These are phyloP conservation scores for Barnettozyma botsteinii DNA, from an alignment of 805 yeast species.

Conservation along the genomic window DNA sequence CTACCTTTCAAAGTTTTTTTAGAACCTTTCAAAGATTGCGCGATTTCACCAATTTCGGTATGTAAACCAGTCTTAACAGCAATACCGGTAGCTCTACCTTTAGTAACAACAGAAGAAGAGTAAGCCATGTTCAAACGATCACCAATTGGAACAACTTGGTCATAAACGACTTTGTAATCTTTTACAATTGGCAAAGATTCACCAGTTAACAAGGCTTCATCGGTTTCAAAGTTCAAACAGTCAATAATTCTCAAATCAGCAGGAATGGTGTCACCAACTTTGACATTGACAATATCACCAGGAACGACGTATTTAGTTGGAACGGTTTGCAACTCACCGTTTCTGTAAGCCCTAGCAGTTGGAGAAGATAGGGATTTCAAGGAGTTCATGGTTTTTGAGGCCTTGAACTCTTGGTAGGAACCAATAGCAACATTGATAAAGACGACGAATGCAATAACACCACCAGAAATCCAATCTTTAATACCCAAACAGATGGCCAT, in stretches of 20 bases:
- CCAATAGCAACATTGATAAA: conserved; percentile 61
- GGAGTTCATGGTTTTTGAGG: conserved; percentile 77
- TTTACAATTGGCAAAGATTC: conserved; percentile 63
- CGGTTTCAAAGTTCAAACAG: conserved; percentile 61
- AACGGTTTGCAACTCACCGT: conserved; percentile 50
- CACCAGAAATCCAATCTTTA: conserved; percentile 77
- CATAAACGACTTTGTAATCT: conserved; percentile 37
- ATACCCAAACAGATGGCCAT: conserved; percentile 69
- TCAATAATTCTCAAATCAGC: conserved; percentile 62
- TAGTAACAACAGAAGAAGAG: conserved; percentile 62
- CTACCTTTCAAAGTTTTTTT: conserved; percentile 38
- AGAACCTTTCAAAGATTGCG: conserved; percentile 46
- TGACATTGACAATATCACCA: conserved; percentile 59
- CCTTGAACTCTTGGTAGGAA: conserved; percentile 62
- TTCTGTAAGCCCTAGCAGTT: conserved; percentile 59
- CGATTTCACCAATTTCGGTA: conserved; percentile 74
- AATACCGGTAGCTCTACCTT: conserved; percentile 70
- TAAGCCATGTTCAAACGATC: conserved; percentile 70
- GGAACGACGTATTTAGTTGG: conserved; percentile 65
- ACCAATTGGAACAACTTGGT: conserved; percentile 51
- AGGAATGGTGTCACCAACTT: conserved; percentile 71
- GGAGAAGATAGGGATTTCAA: conserved; percentile 63
- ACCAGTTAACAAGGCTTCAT: conserved; percentile 62
- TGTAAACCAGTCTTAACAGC: conserved; percentile 61
- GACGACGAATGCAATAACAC: conserved; percentile 69